These are phyloP conservation scores for Suillus hirtellus DNA, from an alignment of 768 basidiomycete species.

Conservation along the genomic window DNA sequence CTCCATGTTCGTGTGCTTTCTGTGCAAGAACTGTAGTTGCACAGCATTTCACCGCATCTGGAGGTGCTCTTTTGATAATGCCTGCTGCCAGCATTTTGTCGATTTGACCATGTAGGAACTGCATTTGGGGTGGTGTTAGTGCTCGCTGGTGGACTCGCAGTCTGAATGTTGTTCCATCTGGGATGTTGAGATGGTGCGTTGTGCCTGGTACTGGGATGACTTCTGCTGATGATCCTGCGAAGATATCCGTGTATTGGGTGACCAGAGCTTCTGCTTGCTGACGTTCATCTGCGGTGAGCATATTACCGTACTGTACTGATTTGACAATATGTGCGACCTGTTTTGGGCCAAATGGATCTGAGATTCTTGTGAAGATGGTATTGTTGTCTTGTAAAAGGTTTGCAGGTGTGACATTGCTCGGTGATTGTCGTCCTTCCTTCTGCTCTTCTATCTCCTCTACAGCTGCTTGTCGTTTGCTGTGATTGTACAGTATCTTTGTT, in stretches of 20 bases:
- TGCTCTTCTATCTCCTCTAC: constrained; percentile 19
- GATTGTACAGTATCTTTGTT: constrained; percentile 20
- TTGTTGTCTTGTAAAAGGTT: too few relatives aligned
- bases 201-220: constrained; percentile 28
- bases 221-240: constrained; percentile 41
- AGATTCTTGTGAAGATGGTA: too few relatives aligned
- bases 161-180: background rate
- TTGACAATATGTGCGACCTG: too few relatives aligned
- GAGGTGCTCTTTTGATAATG: background rate
- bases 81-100: constrained; percentile 8
- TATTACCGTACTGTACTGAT: too few relatives aligned
- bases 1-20: constrained; percentile 35
- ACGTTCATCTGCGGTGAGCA: too few relatives aligned
- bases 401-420: too few relatives aligned
- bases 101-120: background rate
- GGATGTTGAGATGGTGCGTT: background rate
- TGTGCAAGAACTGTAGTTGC: constrained; percentile 34
- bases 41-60: background rate
- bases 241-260: constrained; percentile 33
- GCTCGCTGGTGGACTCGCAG: constrained; percentile 1
- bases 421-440: too few relatives aligned
- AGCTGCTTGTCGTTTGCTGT: background rate
- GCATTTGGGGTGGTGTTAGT: constrained; percentile 6
- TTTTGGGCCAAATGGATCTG: too few relatives aligned
- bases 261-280: too few relatives aligned